Conservation (phyloP, 345 rosid genomes). For the Brassica carinata region DNA sequence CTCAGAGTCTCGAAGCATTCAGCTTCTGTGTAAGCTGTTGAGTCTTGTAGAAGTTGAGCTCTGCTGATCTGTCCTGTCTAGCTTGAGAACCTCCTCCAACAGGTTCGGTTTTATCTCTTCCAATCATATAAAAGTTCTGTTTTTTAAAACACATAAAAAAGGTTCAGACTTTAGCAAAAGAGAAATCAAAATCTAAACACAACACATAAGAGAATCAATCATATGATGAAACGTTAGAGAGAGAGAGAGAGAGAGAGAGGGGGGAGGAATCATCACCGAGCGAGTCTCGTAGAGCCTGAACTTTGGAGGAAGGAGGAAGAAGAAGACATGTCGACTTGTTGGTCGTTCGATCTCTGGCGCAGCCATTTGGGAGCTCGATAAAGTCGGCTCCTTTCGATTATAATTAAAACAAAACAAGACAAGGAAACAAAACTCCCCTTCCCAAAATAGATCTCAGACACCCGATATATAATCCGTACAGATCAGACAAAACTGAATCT, state of each 20-base stretch:
- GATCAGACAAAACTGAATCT: constrained; percentile 29
- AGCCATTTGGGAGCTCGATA: constrained; percentile 35
- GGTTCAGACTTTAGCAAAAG: neutral
- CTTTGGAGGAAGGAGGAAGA: constrained; percentile 57
- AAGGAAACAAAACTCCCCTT: neutral
- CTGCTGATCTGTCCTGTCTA: constrained; percentile 70
- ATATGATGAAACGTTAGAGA: neutral
- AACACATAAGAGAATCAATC: constrained; percentile 2
- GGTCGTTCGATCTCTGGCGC: constrained; percentile 43
- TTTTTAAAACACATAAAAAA: neutral
- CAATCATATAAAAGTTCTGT: constrained; percentile 88
- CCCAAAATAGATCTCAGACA: constrained; percentile 39
- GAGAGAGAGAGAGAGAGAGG: neutral
- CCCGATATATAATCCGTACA: constrained; percentile 13
- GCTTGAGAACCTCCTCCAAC: constrained; percentile 83
- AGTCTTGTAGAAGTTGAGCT: constrained; percentile 70
- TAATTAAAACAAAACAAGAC: constrained; percentile 2
- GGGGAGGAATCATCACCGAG: constrained; percentile 56
- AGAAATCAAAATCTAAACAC: neutral
- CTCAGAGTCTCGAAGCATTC: constrained; percentile 67
- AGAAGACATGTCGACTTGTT: constrained; percentile 36
- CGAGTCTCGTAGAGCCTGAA: constrained; percentile 86
- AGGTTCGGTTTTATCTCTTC: constrained; percentile 71
- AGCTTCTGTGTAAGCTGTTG: constrained; percentile 59
- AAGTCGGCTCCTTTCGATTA: constrained; percentile 39